Evolutionary conservation across 2,329 filamentous ascomycete species (phyloP), one percentile per base, ranked within the genome.

Genomic region (Botryotinia narcissicola): DNA sequence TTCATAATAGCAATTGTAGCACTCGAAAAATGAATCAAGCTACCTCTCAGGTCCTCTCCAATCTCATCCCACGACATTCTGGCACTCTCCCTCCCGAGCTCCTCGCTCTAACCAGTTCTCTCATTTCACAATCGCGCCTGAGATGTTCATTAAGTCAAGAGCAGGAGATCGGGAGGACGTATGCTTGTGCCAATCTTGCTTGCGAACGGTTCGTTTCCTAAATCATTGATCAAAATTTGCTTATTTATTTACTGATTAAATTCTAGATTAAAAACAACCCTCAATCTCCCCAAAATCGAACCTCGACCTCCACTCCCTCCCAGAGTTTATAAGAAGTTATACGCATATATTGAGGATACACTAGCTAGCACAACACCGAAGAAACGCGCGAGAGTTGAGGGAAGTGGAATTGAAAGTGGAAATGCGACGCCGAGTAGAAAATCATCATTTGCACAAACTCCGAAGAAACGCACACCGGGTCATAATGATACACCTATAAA

Each of bases 141-240:
- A 91, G 90, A 78, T 93, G 93, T 68, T 91, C 89, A 79, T 85
- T 98, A 71, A 97, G 94, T 81, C 87, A 90, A 4, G 93, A 97
- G 73, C 94, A 97, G 81, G 95, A 98, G 81, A 90, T 96, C 76
- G 93, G 92, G n/a, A 88, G 95, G 32, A 87, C 89, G 7, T 96
- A 96, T 81, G 92, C 92, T 6, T 97, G 94, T 81, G 92, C 93
- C 22, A 91, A 97, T 82, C 88, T 99, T 74, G 96, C 96, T 32
- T 98, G 95, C 80, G 93, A 95, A 78, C 89, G 93, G 92, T 93
- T 83, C 32, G 62, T 78, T 67, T 35, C 40, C 48, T 67, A 71
- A 1, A 10, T 8, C 2, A 9, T 40, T 44, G 8, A 16, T 12
- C 4, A 22, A 25, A 1, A 37, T 20, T n/a, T 16, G 3, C 12